Evolutionary conservation across 2,329 filamentous ascomycete genomes (phyloP).

Genomic region (Colletotrichum salicis): DNA sequence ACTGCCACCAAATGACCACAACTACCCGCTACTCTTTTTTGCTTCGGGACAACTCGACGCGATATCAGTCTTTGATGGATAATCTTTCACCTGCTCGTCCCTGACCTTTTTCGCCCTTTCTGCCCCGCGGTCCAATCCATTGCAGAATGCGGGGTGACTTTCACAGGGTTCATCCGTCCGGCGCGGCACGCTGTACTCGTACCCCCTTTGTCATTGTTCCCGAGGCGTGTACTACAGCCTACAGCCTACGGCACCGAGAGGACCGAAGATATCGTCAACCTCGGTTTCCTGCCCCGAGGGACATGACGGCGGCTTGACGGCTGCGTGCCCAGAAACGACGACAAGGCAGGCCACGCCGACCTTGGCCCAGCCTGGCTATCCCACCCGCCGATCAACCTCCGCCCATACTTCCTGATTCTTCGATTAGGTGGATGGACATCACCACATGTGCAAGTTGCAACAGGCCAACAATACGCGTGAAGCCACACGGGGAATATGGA

Average conservation of each 20-base stretch:
- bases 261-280: slow-evolving; percentile 19
- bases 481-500: not conserved
- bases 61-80: slow-evolving; percentile 18
- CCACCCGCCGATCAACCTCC: not conserved
- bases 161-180: not conserved
- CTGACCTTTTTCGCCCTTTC: slow-evolving; percentile 39
- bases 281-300: slow-evolving; percentile 4
- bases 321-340: not conserved
- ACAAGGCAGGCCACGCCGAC: slow-evolving; percentile 3
- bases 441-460: slow-evolving; percentile 7
- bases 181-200: not conserved
- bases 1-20: not conserved
- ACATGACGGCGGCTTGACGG: slow-evolving; percentile 9
- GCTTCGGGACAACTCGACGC: slow-evolving; percentile 27
- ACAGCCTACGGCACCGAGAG: not conserved
- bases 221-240: not conserved
- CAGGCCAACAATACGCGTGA: not conserved
- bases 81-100: slow-evolving; percentile 22
- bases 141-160: slow-evolving; percentile 1
- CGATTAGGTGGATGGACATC: not conserved
- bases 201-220: not conserved
- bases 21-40: not conserved
- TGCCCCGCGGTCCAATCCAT: not conserved
- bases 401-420: not conserved
- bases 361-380: not conserved